These are phyloP conservation scores for Fusarium drepaniforme DNA, from an alignment of 2,329 filamentous ascomycete species.

Conservation along the genomic window DNA sequence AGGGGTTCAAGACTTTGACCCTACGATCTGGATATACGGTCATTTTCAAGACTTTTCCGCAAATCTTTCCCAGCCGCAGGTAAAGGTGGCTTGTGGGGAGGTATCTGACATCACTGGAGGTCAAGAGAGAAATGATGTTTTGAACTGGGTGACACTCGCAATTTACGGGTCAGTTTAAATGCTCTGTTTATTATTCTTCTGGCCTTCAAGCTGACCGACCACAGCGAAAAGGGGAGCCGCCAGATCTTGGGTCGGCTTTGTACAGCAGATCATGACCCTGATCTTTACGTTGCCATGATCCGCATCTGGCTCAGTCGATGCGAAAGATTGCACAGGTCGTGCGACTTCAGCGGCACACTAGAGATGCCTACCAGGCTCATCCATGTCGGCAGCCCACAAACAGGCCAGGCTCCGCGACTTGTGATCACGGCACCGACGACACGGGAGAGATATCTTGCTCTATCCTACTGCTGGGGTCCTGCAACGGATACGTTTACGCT, in stretches of 20 bases:
- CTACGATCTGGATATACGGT: conserved; percentile 8
- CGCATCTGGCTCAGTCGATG: not conserved
- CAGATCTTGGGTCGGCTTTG: conserved; percentile 3
- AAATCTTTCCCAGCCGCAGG: not conserved
- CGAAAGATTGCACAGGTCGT: not conserved
- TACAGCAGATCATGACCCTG: not conserved
- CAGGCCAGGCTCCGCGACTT: not conserved
- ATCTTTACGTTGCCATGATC: not conserved
- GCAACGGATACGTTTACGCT: conserved; percentile 16
- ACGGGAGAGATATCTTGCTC: not conserved
- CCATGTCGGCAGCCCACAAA: not conserved
- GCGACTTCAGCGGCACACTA: not conserved
- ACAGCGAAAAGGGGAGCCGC: not conserved
- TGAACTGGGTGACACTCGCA: not conserved
- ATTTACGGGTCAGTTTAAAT: conserved; percentile 9
- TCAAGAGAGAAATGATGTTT: not conserved
- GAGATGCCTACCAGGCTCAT: conserved; percentile 17
- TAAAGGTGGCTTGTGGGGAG: conserved; percentile 3
- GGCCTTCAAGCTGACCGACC: not conserved
- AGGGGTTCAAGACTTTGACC: not conserved
- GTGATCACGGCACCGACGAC: not conserved
- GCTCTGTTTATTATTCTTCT: not conserved
- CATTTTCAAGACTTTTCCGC: conserved; percentile 2
- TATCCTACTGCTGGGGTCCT: conserved; percentile 22
- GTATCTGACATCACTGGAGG: not conserved